These are phyloP conservation scores for Fomitiporia mediterranea DNA, from an alignment of 1,284 basidiomycete species.

Conservation along the genomic window DNA sequence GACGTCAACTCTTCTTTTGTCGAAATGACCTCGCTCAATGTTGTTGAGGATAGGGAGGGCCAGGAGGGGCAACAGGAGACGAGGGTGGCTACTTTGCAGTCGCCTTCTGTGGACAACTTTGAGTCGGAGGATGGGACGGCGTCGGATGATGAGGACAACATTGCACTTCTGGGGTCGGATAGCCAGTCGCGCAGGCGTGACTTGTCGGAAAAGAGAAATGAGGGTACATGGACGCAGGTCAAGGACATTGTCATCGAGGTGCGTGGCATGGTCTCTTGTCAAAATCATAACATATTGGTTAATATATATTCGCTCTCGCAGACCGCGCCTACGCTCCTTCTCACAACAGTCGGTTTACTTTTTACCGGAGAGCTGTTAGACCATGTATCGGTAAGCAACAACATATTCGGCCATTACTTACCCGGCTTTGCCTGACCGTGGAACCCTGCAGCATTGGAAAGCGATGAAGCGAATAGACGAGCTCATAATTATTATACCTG, in stretches of 20 bases:
- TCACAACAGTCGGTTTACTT: slow-evolving; percentile 69
- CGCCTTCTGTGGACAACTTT: slow-evolving; percentile 8
- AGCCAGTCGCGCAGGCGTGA: slow-evolving; percentile 17
- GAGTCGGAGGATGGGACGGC: slow-evolving; percentile 15
- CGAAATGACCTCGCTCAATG: slow-evolving; percentile 1
- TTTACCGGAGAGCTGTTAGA: slow-evolving; percentile 89
- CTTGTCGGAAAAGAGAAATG: slow-evolving; percentile 5
- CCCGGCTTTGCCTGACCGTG: too few relatives aligned
- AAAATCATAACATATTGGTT: not conserved
- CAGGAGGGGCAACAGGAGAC: not conserved
- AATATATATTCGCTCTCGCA: slow-evolving; percentile 28
- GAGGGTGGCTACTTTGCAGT: not conserved
- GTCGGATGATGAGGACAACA: slow-evolving; percentile 15
- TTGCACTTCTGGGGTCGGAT: slow-evolving; percentile 15
- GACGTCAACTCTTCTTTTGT: not conserved
- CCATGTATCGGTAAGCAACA: slow-evolving; percentile 67
- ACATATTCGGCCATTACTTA: too few relatives aligned
- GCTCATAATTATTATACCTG: slow-evolving; percentile 94
- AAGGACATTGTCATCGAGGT: slow-evolving; percentile 65
- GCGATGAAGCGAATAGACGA: slow-evolving; percentile 91
- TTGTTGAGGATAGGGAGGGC: not conserved
- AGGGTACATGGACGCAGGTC: slow-evolving; percentile 45
- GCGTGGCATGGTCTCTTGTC: slow-evolving; percentile 23
- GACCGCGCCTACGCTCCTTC: slow-evolving; percentile 68
- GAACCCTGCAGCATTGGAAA: slow-evolving; percentile 64